A percentile compares a stretch with the other conserved stretches of the same genome.
phyloP scores from a whole-genome alignment of 202 grass and related monocot species.

The Schoenoplectus triqueter region DNA sequence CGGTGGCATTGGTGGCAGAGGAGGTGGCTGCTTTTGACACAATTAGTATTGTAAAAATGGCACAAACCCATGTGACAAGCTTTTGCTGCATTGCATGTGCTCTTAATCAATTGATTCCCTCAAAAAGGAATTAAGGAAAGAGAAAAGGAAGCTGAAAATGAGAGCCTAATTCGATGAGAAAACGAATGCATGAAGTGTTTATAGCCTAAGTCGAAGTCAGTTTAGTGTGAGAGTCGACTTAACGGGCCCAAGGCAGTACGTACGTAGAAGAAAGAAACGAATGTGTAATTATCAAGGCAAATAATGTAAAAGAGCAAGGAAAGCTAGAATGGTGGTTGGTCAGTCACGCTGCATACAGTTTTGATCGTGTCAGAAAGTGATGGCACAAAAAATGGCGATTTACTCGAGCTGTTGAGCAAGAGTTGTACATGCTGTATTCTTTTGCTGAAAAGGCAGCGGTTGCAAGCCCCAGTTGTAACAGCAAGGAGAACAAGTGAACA shows the following conservation, averaged over 20 bases:
- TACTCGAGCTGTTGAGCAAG: not conserved
- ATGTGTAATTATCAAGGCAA: not conserved
- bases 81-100: slow-evolving; percentile 6
- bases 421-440: not conserved
- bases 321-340: not conserved
- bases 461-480: slow-evolving; percentile 11
- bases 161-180: not conserved
- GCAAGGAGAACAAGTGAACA: not conserved
- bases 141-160: not conserved
- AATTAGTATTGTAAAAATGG: not conserved
- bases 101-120: not conserved
- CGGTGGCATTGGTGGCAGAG: not conserved
- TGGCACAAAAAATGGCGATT: not conserved
- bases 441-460: not conserved
- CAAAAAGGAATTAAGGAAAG: slow-evolving; percentile 11
- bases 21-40: slow-evolving; percentile 12
- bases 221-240: slow-evolving; percentile 27
- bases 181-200: slow-evolving; percentile 18
- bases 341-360: slow-evolving; percentile 37
- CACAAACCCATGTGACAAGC: slow-evolving; percentile 8
- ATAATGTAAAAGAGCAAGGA: not conserved
- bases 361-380: slow-evolving; percentile 31
- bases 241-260: slow-evolving; percentile 2
- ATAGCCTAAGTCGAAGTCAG: slow-evolving; percentile 19
- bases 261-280: slow-evolving; percentile 1